Evolutionary conservation across 768 basidiomycete genomes (phyloP).

Genomic region (Ramaria rubella): DNA sequence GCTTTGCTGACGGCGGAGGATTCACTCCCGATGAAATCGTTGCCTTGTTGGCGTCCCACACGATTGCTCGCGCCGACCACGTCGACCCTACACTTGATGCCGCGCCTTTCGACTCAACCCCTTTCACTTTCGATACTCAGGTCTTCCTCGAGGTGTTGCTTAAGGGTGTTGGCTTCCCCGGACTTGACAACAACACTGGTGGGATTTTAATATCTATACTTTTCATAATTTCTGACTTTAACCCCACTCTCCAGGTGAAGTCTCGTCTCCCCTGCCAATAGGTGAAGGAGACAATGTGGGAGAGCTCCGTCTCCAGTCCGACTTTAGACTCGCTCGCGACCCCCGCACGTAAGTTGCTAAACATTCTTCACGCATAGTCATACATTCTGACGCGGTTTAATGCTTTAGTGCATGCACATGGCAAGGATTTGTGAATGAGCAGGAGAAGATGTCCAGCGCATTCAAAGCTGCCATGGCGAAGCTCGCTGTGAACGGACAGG

Average conservation of each 20-base stretch:
- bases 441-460: conserved; percentile 15
- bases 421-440: conserved; percentile 22
- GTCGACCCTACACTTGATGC: conserved; percentile 8
- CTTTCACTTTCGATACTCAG: conserved; percentile 26
- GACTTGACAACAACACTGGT: conserved; percentile 24
- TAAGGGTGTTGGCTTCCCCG: conserved; percentile 29
- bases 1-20: conserved; percentile 18
- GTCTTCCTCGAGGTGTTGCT: conserved; percentile 31
- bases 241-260: neutral
- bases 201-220: conserved; percentile 19
- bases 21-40: conserved; percentile 19
- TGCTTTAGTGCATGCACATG: conserved; percentile 17
- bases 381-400: neutral
- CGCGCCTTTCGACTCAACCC: conserved; percentile 29
- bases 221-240: conserved; percentile 17
- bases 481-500: conserved; percentile 22
- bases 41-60: conserved; percentile 20
- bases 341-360: conserved; percentile 17
- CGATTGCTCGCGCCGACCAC: conserved; percentile 20
- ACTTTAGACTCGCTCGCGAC: conserved; percentile 22
- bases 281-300: conserved; percentile 12
- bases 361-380: too few relatives aligned
- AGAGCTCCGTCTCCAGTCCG: conserved; percentile 25
- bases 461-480: conserved; percentile 22
- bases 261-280: neutral